A percentile compares a stretch with the other conserved stretches of the same genome.
Conservation (phyloP, 2,329 filamentous ascomycete species). For the Penicillium sp. region DNA sequence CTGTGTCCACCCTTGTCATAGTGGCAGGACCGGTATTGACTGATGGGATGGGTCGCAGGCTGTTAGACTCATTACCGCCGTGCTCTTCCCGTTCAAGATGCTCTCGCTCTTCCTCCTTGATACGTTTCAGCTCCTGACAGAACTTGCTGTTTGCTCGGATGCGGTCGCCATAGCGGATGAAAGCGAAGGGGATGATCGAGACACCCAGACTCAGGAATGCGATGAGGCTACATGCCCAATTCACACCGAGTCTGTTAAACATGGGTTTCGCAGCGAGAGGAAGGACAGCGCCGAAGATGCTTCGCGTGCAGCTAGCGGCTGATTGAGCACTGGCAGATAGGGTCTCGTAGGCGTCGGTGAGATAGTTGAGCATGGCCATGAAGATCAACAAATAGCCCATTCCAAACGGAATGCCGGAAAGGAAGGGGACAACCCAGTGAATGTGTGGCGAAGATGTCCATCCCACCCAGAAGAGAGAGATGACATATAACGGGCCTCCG, state of each 20-base stretch:
- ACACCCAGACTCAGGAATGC: slow-evolving; percentile 39
- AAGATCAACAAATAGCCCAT: slow-evolving; percentile 58
- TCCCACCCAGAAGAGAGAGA: slow-evolving; percentile 51
- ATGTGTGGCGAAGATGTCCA: slow-evolving; percentile 30
- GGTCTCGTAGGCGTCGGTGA: slow-evolving; percentile 63
- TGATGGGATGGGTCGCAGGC: slow-evolving; percentile 11
- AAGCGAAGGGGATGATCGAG: slow-evolving; percentile 40
- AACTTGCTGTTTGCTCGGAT: slow-evolving; percentile 42
- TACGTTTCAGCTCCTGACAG: slow-evolving; percentile 37
- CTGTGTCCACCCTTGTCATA: slow-evolving; percentile 18
- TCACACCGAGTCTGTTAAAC: slow-evolving; percentile 40
- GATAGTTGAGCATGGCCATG: slow-evolving; percentile 61
- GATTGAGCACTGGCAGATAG: slow-evolving; percentile 57
- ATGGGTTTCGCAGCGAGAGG: slow-evolving; percentile 49
- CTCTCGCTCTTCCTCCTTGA: slow-evolving; percentile 31
- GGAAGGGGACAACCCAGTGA: slow-evolving; percentile 48
- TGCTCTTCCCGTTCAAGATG: slow-evolving; percentile 19
- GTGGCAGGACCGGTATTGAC: slow-evolving; percentile 8
- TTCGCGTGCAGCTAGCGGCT: slow-evolving; percentile 49
- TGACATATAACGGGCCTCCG: slow-evolving; percentile 56
- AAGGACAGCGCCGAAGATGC: slow-evolving; percentile 52
- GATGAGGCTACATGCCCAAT: slow-evolving; percentile 42
- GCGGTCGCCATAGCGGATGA: slow-evolving; percentile 39
- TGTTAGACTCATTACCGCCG: slow-evolving; percentile 1
- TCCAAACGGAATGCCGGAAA: slow-evolving; percentile 60